Percentiles rank a stretch among this genome's conserved stretches.
Evolutionary conservation across 306 rosid species (phyloP).

Genomic region (Clitoria ternatea): DNA sequence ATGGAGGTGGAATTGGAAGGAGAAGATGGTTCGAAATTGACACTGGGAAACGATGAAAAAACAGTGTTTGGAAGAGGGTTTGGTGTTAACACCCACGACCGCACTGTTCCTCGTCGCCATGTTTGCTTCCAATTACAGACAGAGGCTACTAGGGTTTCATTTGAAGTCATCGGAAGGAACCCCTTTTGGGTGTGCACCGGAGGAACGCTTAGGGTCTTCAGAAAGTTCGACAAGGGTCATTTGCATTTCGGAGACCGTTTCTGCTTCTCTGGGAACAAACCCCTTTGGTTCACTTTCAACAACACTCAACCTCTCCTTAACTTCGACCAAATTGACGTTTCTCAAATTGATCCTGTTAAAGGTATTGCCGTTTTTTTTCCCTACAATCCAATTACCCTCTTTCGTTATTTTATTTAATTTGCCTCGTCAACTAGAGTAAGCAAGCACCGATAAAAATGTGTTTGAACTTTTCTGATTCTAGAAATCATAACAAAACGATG

Average conservation of each 20-base stretch:
- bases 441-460: no score
- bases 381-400: no score
- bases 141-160: constrained; percentile 46
- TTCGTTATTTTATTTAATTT: no score
- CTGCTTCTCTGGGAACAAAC: constrained; percentile 54
- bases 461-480: no score
- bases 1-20: constrained; percentile 53
- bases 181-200: constrained; percentile 68
- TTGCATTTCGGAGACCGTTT: constrained; percentile 60
- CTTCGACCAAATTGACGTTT: constrained; percentile 40
- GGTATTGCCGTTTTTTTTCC: constrained; percentile 45
- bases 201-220: constrained; percentile 37
- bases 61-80: constrained; percentile 52
- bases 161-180: constrained; percentile 68
- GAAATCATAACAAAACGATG: no score
- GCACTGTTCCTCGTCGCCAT: constrained; percentile 67
- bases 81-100: constrained; percentile 52
- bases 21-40: constrained; percentile 46
- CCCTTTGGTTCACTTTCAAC: constrained; percentile 54
- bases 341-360: constrained; percentile 65
- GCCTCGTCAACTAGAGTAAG: no score
- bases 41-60: background rate
- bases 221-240: constrained; percentile 54
- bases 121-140: constrained; percentile 39
- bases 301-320: constrained; percentile 13